Percentiles rank a stretch among this genome's conserved stretches.
These are phyloP conservation scores for Flaveria linearis DNA, from an alignment of 129 eudicot genomes.

Conservation along the genomic window DNA sequence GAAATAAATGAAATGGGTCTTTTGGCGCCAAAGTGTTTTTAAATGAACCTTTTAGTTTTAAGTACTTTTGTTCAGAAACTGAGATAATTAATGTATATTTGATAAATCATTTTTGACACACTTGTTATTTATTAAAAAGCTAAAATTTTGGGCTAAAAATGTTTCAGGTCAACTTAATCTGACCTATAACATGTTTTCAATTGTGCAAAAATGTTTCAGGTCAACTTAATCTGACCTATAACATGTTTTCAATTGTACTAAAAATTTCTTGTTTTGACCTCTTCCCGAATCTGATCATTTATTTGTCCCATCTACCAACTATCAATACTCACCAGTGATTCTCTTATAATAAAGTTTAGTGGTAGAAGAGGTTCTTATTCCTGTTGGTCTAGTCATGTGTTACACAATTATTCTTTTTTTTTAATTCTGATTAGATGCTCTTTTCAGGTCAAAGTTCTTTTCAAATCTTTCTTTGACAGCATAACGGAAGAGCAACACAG, in stretches of 20 bases:
- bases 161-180: not conserved
- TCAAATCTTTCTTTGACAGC: conserved; percentile 25
- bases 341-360: not conserved
- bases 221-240: not conserved
- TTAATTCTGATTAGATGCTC: conserved; percentile 25
- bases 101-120: not conserved
- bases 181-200: not conserved
- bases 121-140: not conserved
- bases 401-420: not conserved
- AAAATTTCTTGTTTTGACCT: not conserved
- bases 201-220: not conserved
- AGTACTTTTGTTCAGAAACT: not conserved
- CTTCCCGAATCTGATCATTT: not conserved
- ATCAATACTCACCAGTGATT: not conserved
- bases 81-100: not conserved
- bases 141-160: not conserved
- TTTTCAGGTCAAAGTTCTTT: conserved; percentile 29
- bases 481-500: conserved; percentile 36
- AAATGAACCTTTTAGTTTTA: not conserved
- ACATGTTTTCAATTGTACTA: not conserved
- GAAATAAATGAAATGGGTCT: not conserved
- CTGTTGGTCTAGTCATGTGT: not conserved
- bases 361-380: conserved; percentile 3
- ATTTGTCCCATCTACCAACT: not conserved
- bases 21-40: not conserved